Conservation (phyloP, 257 asterid species). For the Solanum sejunctum region DNA sequence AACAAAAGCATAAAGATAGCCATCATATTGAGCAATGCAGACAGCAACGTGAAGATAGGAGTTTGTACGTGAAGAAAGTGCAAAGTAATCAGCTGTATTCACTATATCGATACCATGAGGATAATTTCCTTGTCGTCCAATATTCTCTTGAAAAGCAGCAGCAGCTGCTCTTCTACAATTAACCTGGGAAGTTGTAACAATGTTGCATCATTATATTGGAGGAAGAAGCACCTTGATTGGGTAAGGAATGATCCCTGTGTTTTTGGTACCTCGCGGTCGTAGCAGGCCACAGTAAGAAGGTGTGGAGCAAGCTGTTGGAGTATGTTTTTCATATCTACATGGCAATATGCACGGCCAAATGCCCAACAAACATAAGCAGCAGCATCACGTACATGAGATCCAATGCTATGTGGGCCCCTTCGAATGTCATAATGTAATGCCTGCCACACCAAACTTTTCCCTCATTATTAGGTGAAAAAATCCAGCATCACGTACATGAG, state of each 20-base stretch:
- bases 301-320: conserved; percentile 82
- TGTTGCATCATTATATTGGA: conserved; percentile 13
- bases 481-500: no score
- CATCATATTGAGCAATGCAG: conserved; percentile 73
- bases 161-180: conserved; percentile 99
- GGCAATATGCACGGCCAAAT: conserved; percentile 86
- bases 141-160: conserved; percentile 99
- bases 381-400: conserved; percentile 99
- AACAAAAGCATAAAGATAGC: conserved; percentile 70
- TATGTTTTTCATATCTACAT: conserved; percentile 69
- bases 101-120: conserved; percentile 91
- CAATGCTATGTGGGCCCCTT: conserved; percentile 99
- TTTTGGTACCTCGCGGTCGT: conserved; percentile 89
- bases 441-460: conserved; percentile 19
- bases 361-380: conserved; percentile 99
- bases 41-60: conserved; percentile 86
- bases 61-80: conserved; percentile 80
- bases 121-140: conserved; percentile 89
- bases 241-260: background rate
- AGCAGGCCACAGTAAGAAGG: conserved; percentile 86
- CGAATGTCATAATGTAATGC: conserved; percentile 93
- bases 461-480: background rate
- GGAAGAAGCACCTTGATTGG: background rate
- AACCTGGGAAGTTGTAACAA: conserved; percentile 46
- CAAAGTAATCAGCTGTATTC: conserved; percentile 89